phyloP scores from a whole-genome alignment of 2,329 filamentous ascomycete species.

The Chaetomiaceae sp. region DNA sequence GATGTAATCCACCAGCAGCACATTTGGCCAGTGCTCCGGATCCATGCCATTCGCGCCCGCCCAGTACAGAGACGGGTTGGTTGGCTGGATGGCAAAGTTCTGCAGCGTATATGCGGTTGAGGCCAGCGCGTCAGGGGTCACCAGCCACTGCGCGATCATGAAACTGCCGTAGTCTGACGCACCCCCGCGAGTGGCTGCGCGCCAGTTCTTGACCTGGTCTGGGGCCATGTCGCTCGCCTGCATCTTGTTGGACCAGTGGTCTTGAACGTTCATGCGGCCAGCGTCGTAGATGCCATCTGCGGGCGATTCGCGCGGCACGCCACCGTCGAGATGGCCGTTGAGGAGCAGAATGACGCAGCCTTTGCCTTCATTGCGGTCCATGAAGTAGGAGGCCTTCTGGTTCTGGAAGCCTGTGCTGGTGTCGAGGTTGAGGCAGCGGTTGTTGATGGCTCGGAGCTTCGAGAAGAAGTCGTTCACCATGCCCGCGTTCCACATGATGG shows the following conservation, averaged over 20 bases:
- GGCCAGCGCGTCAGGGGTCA: conserved; percentile 28
- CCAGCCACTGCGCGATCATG: conserved; percentile 33
- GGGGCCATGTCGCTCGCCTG: conserved; percentile 16
- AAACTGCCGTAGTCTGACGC: conserved; percentile 22
- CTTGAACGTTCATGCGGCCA: conserved; percentile 25
- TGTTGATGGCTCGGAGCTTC: conserved; percentile 38
- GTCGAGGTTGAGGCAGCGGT: conserved; percentile 34
- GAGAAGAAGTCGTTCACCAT: conserved; percentile 42
- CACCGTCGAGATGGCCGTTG: conserved; percentile 21
- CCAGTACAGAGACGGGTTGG: conserved; percentile 36
- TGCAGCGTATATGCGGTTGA: conserved; percentile 28
- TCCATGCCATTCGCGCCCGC: conserved; percentile 27
- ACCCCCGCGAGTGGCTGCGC: conserved; percentile 16
- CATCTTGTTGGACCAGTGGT: conserved; percentile 32
- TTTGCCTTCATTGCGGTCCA: conserved; percentile 32
- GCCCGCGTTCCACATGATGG: conserved; percentile 34
- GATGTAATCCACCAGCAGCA: conserved; percentile 33
- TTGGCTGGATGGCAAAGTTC: conserved; percentile 31
- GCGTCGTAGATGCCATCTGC: conserved; percentile 32
- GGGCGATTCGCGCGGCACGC: conserved; percentile 24
- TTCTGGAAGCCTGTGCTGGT: conserved; percentile 29
- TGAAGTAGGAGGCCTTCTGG: conserved; percentile 27
- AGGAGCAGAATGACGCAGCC: conserved; percentile 35
- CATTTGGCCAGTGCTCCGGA: conserved; percentile 30
- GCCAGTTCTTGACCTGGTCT: conserved; percentile 21